Evolutionary conservation across 176 grass and related monocot species (phyloP).

Genomic region (Oryza brachyantha): DNA sequence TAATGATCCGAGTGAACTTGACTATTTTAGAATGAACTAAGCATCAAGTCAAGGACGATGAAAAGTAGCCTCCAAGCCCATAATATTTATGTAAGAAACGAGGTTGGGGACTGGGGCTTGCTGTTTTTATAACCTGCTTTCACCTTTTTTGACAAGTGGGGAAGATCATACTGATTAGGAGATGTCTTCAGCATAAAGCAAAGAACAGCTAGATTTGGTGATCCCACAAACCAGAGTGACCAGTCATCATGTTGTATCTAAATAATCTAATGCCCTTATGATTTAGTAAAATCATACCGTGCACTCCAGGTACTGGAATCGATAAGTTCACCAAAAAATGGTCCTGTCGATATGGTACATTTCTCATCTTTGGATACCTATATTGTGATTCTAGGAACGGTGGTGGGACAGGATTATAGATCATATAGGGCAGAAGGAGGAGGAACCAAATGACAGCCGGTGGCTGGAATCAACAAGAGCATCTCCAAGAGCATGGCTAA

Average conservation of each 20-base stretch:
- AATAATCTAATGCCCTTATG: not conserved
- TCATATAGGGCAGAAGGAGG: not conserved
- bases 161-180: not conserved
- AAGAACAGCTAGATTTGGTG: conserved; percentile 30
- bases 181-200: conserved; percentile 14
- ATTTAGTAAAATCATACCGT: not conserved
- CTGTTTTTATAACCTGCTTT: not conserved
- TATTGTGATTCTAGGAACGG: too few relatives aligned
- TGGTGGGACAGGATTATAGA: not conserved
- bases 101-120: not conserved
- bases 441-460: too few relatives aligned
- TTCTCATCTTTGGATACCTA: too few relatives aligned
- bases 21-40: not conserved
- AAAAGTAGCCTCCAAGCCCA: not conserved
- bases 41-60: not conserved
- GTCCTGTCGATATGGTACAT: too few relatives aligned
- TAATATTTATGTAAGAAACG: not conserved
- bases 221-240: not conserved
- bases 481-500: too few relatives aligned
- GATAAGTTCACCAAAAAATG: too few relatives aligned
- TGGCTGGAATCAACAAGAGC: too few relatives aligned
- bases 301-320: not conserved
- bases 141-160: not conserved
- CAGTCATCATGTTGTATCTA: conserved; percentile 23
- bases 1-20: not conserved